Evolutionary conservation across 176 grass and related monocot species (phyloP), one percentile per base, ranked within the genome.

Genomic region (Hyparrhenia diplandra): DNA sequence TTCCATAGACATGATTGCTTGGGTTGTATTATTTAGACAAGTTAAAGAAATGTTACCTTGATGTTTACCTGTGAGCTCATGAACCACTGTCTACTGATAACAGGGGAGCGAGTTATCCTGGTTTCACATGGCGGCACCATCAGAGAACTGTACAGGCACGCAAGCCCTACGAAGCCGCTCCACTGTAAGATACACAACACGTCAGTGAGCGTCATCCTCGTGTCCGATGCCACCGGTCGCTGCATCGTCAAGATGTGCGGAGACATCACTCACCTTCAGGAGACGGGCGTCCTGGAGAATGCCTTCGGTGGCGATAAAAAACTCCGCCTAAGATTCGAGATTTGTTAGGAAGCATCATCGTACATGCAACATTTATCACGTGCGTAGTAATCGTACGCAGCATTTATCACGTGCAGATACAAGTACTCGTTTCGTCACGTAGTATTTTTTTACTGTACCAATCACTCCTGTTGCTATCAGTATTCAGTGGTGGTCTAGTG

Each of bases 21-120:
- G 9, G 71, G 32, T 34, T 18, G 14, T 25, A 25, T 13, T 47
- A 13, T 12, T 30, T n/a, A 47, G 69, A 62, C 30, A 32, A 54
- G 34, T 69, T 18, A 6, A 29, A 49, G 10, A 3, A 52, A 77
- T 54, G 54, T 5, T 58, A 58, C 25, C 6, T 14, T 6, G 60
- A 30, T 63, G 28, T 59, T 24, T 34, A 8, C 13, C 27, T 82
- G 32, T 8, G 40, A 54, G 18, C 29, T 49, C 20, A 46, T 29
- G 24, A 74, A 12, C 27, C 13, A 1, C 12, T 14, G 28, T 25
- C 25, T 32, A 71, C 28, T 60, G 2, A 21, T 75, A 2, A 69
- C 84, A 99, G 92, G 96, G 78, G 88, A 93, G 83, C 90, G 96
- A 83, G 82, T 99, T 5, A 86, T 95, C 58, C 58, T 95, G 6